A percentile compares a stretch with the other conserved stretches of the same genome.
phyloP scores from a whole-genome alignment of 495 filamentous ascomycete species.

The Xylaria longipes region DNA sequence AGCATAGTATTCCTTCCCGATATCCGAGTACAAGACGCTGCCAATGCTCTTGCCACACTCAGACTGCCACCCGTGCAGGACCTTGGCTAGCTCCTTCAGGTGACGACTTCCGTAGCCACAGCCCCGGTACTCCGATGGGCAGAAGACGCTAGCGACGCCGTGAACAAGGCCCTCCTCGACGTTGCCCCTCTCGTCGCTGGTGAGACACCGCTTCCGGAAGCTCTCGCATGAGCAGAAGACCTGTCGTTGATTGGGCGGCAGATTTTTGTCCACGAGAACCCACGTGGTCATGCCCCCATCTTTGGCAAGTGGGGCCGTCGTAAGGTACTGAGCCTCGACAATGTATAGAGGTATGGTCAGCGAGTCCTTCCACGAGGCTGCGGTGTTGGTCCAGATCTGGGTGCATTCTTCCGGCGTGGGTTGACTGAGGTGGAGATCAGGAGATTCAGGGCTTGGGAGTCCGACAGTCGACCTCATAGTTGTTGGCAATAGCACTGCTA shows the following conservation, averaged over 20 bases:
- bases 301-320: not conserved
- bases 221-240: slow-evolving; percentile 75
- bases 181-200: slow-evolving; percentile 46
- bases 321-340: not conserved
- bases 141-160: slow-evolving; percentile 77
- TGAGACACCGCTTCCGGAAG: slow-evolving; percentile 69
- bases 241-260: slow-evolving; percentile 57
- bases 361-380: slow-evolving; percentile 69
- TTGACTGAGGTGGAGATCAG: slow-evolving; percentile 63
- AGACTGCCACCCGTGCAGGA: slow-evolving; percentile 44
- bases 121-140: slow-evolving; percentile 68
- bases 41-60: slow-evolving; percentile 21
- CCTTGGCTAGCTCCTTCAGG: slow-evolving; percentile 50
- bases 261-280: slow-evolving; percentile 70
- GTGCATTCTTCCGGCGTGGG: slow-evolving; percentile 69
- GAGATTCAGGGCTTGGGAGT: slow-evolving; percentile 60
- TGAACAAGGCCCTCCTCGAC: not conserved
- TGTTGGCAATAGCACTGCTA: not conserved
- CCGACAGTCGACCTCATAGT: slow-evolving; percentile 3
- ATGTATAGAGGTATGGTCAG: slow-evolving; percentile 73
- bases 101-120: slow-evolving; percentile 75
- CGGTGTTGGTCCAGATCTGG: slow-evolving; percentile 68
- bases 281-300: slow-evolving; percentile 79
- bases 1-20: not conserved
- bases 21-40: not conserved